Base-by-base conservation (phyloP, 179 eudicot genomes). In the Spergularia azorica region DNA sequence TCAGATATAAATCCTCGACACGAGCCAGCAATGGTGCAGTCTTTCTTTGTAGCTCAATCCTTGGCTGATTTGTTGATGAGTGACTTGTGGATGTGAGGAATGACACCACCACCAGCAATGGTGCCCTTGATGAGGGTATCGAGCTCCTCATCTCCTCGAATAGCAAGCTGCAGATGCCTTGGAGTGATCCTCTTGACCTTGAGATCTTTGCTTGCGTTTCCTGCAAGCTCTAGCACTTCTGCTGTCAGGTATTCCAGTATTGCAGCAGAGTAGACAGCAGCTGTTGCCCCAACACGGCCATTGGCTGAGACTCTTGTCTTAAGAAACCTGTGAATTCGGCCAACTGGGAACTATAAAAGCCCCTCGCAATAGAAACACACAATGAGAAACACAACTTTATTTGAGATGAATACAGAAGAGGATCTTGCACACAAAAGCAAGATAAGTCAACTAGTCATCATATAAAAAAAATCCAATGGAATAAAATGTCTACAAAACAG, bases 71-170 rank as follows among this genome's bases (percentile, higher is more conserved):
- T 85, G 80, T 87, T 87, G 26, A 87, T 87, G 58, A 85, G 84
- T 20, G 90, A 85, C 77, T 85, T 85, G 84, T 87, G 90, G 56
- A 85, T 87, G 69, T 85, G 90, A 57, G 90, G 90, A 77, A 87
- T 87, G 16, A 87, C 90, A 77, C 90, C 90, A 72, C 88, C 90
- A 52, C 90, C 90, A 81, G 90, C 88, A 71, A 87, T 87, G 83
- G 89, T 87, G 2, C 89, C 87, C 72, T 87, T 87, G 71, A 87
- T 87, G 60, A 87, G 86, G 41, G 90, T 85, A 69, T 87, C 90
- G 4, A 87, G 90, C 82, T 87, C 90, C 61, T 87, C 90, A 10
- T 87, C 88, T 39, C 90, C 90, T 43, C 90, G 80, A 78, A 87
- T 87, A 66, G 90, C 90, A 6, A 87, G 90, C 78, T 87, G 90